These are phyloP conservation scores for Lentinula sp. DNA, from an alignment of 768 basidiomycete species.

Conservation along the genomic window DNA sequence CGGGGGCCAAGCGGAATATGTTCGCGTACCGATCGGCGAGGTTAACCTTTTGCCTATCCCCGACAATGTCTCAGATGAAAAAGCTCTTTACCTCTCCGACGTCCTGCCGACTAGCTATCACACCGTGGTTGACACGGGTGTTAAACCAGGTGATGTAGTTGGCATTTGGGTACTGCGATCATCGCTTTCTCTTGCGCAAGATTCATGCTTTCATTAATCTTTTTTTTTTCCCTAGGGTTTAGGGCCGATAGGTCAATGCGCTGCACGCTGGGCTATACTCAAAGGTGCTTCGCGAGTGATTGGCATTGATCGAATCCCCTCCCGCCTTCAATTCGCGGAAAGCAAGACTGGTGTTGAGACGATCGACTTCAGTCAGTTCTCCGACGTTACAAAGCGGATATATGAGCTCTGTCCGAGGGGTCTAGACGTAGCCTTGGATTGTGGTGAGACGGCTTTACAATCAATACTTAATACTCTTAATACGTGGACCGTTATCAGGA, in stretches of 20 bases:
- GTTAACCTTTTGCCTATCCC: constrained; percentile 71
- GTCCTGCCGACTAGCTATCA: constrained; percentile 73
- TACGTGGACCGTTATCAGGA: constrained; percentile 17
- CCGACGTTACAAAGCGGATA: constrained; percentile 44
- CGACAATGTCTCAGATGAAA: constrained; percentile 56
- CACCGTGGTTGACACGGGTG: constrained; percentile 64
- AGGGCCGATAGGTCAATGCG: constrained; percentile 40
- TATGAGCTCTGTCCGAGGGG: constrained; percentile 59
- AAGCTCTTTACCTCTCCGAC: constrained; percentile 50
- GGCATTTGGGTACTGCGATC: constrained; percentile 51
- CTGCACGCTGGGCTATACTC: constrained; percentile 52
- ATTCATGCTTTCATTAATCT: not conserved
- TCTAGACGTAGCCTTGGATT: constrained; percentile 58
- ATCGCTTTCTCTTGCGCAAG: not conserved
- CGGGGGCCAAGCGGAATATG: constrained; percentile 72
- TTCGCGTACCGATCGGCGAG: constrained; percentile 64
- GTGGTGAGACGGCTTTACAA: constrained; percentile 19
- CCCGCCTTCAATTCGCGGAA: constrained; percentile 40
- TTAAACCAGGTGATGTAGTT: constrained; percentile 66
- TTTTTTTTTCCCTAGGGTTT: not conserved
- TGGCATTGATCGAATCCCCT: constrained; percentile 57
- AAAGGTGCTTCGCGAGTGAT: constrained; percentile 70
- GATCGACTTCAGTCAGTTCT: constrained; percentile 50
- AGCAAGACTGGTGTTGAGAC: constrained; percentile 40
- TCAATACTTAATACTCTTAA: not conserved